Evolutionary conservation across 768 basidiomycete species (phyloP), one percentile per base, ranked within the genome.

Genomic region (Xerocomellus chrysenteron): DNA sequence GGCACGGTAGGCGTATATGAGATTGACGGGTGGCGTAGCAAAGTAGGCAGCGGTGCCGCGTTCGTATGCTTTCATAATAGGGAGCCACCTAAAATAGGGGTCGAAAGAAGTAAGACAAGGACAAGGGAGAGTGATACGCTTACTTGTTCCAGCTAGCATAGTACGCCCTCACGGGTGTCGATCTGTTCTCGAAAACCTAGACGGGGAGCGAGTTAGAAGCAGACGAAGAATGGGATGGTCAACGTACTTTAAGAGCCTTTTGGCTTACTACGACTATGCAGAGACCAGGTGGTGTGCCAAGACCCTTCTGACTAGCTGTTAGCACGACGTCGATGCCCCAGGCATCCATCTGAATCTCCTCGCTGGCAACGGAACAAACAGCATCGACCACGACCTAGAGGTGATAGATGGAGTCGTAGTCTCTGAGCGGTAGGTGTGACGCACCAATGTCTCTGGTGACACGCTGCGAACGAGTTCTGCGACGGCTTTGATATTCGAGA

Each of bases 321-420:
- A 95, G 63, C 26, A 98, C 88, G 37, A 94, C 85, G 63, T 99
- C 97, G 51, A 98, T 78, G 26, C 81, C 86, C 97, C 97, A 98
- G 3, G 82, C 87, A 64, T 98, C 97, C 79, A 97, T 90, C 44
- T 80, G 84, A 65, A 99, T 94, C 70, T 98, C 94, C 71, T 98
- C 97, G 63, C 88, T 92, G 6, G 92, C 97, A 16, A 98, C 94
- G 2, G 94, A 88, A 74, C 97, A 99, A 28, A 99, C 97, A n/a
- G 85, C 92, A 67, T 99, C 97, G 56, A 94, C 78, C 9, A 90
- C 78, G 42, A 94, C 78, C 87, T 90, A 55, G 24, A n/a, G 19
- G 36, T 13, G 45, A 47, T 8, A 48, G 37, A 39, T 64, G 47
- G 49, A 24, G 12, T 16, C 3, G 17, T 12, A 2, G 40, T 24